These are phyloP conservation scores for Diaporthe aspalathi DNA, from an alignment of 2,329 filamentous ascomycete species.

Conservation along the genomic window DNA sequence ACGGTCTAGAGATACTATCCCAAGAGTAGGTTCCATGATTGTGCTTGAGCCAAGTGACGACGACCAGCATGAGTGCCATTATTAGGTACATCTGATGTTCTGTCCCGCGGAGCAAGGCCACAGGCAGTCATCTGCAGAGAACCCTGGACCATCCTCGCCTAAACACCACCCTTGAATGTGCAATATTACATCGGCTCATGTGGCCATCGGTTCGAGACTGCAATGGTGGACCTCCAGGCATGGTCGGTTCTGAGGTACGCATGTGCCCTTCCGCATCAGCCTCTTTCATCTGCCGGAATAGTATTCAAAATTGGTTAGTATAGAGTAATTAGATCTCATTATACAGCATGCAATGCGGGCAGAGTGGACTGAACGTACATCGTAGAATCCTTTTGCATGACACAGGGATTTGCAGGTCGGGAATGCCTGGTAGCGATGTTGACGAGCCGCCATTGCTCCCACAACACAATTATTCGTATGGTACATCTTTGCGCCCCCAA, in stretches of 20 bases:
- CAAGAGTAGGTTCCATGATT: too few species aligned
- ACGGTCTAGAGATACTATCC: background rate
- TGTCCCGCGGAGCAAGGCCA: background rate
- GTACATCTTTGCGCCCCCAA: background rate
- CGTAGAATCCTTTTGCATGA: background rate
- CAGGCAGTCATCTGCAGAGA: background rate
- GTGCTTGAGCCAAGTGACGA: background rate
- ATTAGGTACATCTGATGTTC: background rate
- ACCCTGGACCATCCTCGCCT: background rate
- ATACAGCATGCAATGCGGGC: slow-evolving; percentile 1
- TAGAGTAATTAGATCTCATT: slow-evolving; percentile 11
- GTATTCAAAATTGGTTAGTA: background rate
- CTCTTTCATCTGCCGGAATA: background rate
- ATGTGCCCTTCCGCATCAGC: background rate
- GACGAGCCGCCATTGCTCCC: background rate
- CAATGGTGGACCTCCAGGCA: background rate
- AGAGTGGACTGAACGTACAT: slow-evolving; percentile 20
- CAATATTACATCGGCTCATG: slow-evolving; percentile 16
- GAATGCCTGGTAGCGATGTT: background rate
- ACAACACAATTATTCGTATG: background rate
- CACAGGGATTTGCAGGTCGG: background rate
- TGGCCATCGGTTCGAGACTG: background rate
- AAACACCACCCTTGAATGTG: background rate
- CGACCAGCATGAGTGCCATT: background rate
- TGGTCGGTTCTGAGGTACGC: background rate